A percentile compares a stretch with the other conserved stretches of the same genome.
These are phyloP conservation scores for Pichia cactophila DNA, from an alignment of 1,139 yeast species.

Conservation along the genomic window DNA sequence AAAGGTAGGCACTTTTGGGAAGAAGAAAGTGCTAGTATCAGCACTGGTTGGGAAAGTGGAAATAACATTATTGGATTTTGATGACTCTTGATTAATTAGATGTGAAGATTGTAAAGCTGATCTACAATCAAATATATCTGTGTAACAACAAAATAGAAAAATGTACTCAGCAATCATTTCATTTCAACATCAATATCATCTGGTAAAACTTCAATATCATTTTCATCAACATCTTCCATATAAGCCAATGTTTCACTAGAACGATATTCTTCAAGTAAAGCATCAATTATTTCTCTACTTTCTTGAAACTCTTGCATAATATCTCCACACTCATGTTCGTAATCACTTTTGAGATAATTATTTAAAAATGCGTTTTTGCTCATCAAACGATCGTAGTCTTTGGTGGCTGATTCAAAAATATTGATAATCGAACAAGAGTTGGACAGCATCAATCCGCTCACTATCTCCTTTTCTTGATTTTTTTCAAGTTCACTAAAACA, in stretches of 20 bases:
- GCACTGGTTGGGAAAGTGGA: constrained; percentile 23
- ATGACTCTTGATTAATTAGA: too few species aligned
- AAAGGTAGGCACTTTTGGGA: constrained; percentile 21
- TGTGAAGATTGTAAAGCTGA: too few species aligned
- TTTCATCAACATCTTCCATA: constrained; percentile 37
- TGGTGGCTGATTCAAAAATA: constrained; percentile 58
- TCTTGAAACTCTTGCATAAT: constrained; percentile 75
- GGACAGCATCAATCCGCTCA: constrained; percentile 70
- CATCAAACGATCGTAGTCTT: constrained; percentile 74
- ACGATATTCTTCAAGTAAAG: constrained; percentile 66
- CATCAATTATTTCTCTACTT: constrained; percentile 63
- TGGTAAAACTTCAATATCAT: constrained; percentile 13
- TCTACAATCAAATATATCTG: too few species aligned
- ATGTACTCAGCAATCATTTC: background rate
- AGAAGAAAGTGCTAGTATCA: constrained; percentile 17
- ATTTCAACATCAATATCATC: background rate
- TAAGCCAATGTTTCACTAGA: constrained; percentile 51
- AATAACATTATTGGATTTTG: constrained; percentile 19
- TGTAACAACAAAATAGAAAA: background rate
- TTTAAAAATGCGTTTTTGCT: constrained; percentile 80
- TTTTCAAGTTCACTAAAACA: constrained; percentile 37
- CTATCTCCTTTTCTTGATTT: constrained; percentile 22
- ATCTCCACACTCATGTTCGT: constrained; percentile 36
- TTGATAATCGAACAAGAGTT: constrained; percentile 69
- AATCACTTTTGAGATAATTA: constrained; percentile 53